phyloP scores from a whole-genome alignment of 2,329 filamentous ascomycete species.

The Hortaea werneckii region DNA sequence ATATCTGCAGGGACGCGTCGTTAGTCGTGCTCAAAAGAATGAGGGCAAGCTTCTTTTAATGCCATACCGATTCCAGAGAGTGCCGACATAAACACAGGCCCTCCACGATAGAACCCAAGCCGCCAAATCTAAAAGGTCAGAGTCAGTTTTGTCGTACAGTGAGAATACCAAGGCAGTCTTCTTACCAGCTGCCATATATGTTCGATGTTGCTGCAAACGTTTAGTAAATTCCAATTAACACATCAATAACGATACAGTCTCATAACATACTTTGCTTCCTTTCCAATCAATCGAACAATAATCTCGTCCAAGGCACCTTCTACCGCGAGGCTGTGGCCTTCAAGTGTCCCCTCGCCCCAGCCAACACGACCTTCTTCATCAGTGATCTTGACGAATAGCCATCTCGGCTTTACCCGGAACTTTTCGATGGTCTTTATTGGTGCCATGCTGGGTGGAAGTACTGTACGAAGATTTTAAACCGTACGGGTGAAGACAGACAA shows the following conservation, averaged over 20 bases:
- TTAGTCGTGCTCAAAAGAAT: no score
- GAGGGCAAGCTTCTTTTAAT: constrained; percentile 49
- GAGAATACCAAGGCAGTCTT: no score
- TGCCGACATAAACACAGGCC: constrained; percentile 71
- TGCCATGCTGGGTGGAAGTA: constrained; percentile 36
- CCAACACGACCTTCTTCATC: constrained; percentile 55
- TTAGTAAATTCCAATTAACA: neutral
- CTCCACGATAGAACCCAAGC: constrained; percentile 61
- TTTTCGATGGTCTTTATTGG: constrained; percentile 60
- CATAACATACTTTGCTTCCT: constrained; percentile 49
- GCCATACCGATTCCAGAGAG: constrained; percentile 70
- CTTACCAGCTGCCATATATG: constrained; percentile 63
- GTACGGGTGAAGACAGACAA: no score
- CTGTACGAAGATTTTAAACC: no score
- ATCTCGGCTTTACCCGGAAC: constrained; percentile 63
- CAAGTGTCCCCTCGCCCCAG: constrained; percentile 66
- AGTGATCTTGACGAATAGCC: constrained; percentile 68
- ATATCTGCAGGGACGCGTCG: constrained; percentile 39
- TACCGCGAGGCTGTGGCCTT: constrained; percentile 63
- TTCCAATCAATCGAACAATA: constrained; percentile 50
- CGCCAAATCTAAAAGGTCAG: constrained; percentile 39
- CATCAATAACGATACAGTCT: no score
- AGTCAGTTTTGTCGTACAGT: no score
- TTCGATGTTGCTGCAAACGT: constrained; percentile 57
- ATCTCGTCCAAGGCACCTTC: constrained; percentile 64